Evolutionary conservation across 83 land plant species (phyloP).

Genomic region (Picea mariana): DNA sequence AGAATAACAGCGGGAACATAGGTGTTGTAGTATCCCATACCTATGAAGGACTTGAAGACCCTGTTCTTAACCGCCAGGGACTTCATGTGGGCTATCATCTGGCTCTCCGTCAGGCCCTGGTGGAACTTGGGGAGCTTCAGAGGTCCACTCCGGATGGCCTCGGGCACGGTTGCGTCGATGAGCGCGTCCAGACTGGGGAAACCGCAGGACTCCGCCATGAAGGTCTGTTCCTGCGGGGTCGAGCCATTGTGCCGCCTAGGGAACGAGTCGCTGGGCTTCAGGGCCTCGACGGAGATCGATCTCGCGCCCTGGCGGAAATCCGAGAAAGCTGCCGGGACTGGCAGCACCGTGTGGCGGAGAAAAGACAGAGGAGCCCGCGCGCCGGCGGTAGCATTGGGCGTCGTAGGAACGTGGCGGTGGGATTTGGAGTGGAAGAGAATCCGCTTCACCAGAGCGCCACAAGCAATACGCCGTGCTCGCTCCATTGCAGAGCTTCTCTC

Average conservation of each 20-base stretch:
- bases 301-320: constrained; percentile 15
- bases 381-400: constrained; percentile 11
- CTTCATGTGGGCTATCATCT: constrained; percentile 94
- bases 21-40: constrained; percentile 98
- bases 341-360: constrained; percentile 27
- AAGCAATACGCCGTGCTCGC: constrained; percentile 59
- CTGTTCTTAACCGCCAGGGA: constrained; percentile 82
- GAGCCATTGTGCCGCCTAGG: constrained; percentile 93
- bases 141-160: constrained; percentile 51
- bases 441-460: constrained; percentile 48
- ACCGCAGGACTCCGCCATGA: constrained; percentile 79
- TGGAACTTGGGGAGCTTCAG: constrained; percentile 64
- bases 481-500: constrained; percentile 37
- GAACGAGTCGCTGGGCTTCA: constrained; percentile 89
- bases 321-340: neutral
- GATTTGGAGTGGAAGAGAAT: constrained; percentile 38
- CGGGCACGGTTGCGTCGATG: constrained; percentile 96
- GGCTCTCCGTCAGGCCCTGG: constrained; percentile 87
- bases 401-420: neutral
- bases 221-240: constrained; percentile 68
- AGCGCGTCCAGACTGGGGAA: constrained; percentile 70
- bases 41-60: constrained; percentile 87
- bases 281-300: constrained; percentile 73
- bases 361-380: constrained; percentile 16
- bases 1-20: constrained; percentile 90